Conservation (phyloP, 805 yeast genomes). For the Saturnispora mendoncae region DNA sequence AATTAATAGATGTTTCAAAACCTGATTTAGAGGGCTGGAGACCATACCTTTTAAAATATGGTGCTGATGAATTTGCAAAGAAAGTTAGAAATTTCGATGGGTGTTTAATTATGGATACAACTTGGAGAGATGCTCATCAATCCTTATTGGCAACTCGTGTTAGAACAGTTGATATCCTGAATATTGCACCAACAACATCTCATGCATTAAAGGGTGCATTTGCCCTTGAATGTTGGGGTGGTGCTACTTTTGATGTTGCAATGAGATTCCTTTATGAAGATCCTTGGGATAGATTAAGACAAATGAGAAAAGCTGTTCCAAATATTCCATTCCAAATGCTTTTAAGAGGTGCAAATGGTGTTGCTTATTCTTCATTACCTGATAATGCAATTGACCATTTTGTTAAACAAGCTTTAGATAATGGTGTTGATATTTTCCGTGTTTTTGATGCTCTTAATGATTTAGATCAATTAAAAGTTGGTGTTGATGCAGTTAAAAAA, state of each 20-base stretch:
- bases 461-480: slow-evolving; percentile 91
- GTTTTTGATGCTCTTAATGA: slow-evolving; percentile 97
- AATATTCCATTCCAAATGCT: slow-evolving; percentile 99
- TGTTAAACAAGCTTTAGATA: slow-evolving; percentile 86
- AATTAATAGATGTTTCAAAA: slow-evolving; percentile 45
- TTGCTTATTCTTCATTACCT: slow-evolving; percentile 94
- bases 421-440: slow-evolving; percentile 95
- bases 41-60: slow-evolving; percentile 71
- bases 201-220: slow-evolving; percentile 84
- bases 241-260: slow-evolving; percentile 98
- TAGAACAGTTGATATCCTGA: slow-evolving; percentile 82
- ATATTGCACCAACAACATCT: slow-evolving; percentile 91
- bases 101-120: slow-evolving; percentile 91
- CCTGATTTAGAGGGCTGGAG: slow-evolving; percentile 84
- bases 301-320: slow-evolving; percentile 83
- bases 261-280: slow-evolving; percentile 98
- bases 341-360: slow-evolving; percentile 98
- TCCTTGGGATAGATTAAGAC: slow-evolving; percentile 95
- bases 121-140: slow-evolving; percentile 99
- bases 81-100: slow-evolving; percentile 80
- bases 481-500: slow-evolving; percentile 94
- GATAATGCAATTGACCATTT: slow-evolving; percentile 98
- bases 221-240: slow-evolving; percentile 99
- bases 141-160: slow-evolving; percentile 95
- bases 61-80: slow-evolving; percentile 85